These are phyloP conservation scores for Cyberlindnera japonica DNA, from an alignment of 805 yeast genomes.

Conservation along the genomic window DNA sequence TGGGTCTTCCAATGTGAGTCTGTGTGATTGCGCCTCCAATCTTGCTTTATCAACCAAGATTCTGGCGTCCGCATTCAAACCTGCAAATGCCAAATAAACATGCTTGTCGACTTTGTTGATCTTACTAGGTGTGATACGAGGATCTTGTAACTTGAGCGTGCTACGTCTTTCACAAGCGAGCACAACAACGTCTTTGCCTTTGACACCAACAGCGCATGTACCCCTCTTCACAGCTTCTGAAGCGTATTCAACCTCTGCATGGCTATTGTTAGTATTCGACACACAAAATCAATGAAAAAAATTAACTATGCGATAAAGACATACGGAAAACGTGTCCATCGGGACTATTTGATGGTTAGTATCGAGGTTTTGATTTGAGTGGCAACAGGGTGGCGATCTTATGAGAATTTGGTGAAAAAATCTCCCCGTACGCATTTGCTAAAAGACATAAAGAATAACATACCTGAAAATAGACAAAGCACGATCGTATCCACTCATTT, in stretches of 20 bases:
- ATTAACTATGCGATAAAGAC: slow-evolving; percentile 29
- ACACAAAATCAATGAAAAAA: too few species aligned
- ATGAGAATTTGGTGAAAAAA: neutral
- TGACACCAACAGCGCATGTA: slow-evolving; percentile 96
- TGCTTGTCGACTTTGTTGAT: slow-evolving; percentile 89
- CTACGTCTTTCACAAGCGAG: slow-evolving; percentile 96
- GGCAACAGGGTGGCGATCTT: slow-evolving; percentile 6
- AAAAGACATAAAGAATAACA: too few species aligned
- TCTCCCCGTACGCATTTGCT: neutral
- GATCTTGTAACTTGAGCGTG: slow-evolving; percentile 91
- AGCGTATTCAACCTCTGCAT: slow-evolving; percentile 87
- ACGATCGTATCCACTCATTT: slow-evolving; percentile 98
- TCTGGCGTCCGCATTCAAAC: slow-evolving; percentile 97
- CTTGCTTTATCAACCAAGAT: slow-evolving; percentile 92
- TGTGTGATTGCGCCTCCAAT: slow-evolving; percentile 93
- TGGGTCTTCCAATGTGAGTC: slow-evolving; percentile 91
- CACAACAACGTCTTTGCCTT: slow-evolving; percentile 84
- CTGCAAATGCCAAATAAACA: slow-evolving; percentile 91
- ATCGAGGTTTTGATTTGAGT: slow-evolving; percentile 6
- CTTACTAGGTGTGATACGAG: slow-evolving; percentile 93
- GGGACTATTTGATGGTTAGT: slow-evolving; percentile 56
- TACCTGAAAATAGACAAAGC: slow-evolving; percentile 96
- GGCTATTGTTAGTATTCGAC: too few species aligned
- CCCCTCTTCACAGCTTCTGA: slow-evolving; percentile 97
- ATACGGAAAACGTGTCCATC: slow-evolving; percentile 97